Percentiles rank a stretch among this genome's conserved stretches.
These are phyloP conservation scores for Candida insectalens DNA, from an alignment of 805 yeast genomes.

Conservation along the genomic window DNA sequence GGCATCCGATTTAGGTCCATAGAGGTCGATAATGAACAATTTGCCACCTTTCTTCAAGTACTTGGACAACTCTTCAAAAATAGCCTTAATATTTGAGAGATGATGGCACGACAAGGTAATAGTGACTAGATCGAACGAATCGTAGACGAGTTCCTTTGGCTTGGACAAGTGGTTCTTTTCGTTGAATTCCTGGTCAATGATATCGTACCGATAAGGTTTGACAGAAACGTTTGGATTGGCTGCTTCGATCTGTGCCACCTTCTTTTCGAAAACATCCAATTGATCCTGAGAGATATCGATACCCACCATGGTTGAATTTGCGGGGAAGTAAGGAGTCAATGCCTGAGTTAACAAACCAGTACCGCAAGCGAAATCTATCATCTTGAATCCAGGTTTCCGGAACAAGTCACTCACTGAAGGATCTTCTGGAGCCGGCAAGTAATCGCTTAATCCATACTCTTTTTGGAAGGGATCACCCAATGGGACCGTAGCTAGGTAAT, in stretches of 20 bases:
- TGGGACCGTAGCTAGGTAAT: slow-evolving; percentile 1
- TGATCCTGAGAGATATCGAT: slow-evolving; percentile 26
- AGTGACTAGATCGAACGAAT: slow-evolving; percentile 23
- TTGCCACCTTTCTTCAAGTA: slow-evolving; percentile 26
- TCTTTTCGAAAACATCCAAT: slow-evolving; percentile 7
- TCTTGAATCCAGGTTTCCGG: slow-evolving; percentile 6
- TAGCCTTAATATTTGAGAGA: slow-evolving; percentile 22
- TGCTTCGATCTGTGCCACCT: slow-evolving; percentile 13
- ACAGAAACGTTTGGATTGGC: slow-evolving; percentile 7
- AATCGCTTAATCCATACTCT: slow-evolving; percentile 1
- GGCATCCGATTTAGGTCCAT: slow-evolving; percentile 15
- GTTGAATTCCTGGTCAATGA: slow-evolving; percentile 10
- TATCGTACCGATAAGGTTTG: slow-evolving; percentile 8
- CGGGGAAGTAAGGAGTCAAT: slow-evolving; percentile 22
- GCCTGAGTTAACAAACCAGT: slow-evolving; percentile 27
- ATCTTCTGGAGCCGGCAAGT: slow-evolving; percentile 1
- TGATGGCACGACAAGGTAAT: slow-evolving; percentile 33
- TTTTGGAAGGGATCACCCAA: slow-evolving; percentile 1
- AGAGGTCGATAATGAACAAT: slow-evolving; percentile 29
- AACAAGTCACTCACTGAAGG: background rate
- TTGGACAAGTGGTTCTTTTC: slow-evolving; percentile 1
- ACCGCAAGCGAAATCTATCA: slow-evolving; percentile 36
- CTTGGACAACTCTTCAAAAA: slow-evolving; percentile 23
- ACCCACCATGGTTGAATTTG: slow-evolving; percentile 22
- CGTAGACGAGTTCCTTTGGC: slow-evolving; percentile 7